Conservation (phyloP, 2,329 filamentous ascomycete genomes). For the Aspergillus piperis region DNA sequence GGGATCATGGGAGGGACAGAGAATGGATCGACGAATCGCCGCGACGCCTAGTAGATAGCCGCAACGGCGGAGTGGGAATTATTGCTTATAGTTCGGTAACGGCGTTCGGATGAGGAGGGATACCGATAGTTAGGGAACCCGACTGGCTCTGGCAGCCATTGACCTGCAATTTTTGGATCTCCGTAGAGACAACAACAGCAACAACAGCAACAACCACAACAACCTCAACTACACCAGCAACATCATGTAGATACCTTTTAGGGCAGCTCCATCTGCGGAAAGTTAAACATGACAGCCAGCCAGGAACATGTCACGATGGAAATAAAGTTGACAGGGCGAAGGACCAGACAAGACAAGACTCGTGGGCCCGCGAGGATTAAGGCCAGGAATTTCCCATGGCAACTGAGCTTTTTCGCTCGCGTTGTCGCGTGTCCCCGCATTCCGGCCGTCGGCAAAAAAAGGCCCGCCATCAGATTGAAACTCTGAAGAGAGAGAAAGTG, state of each 20-base stretch:
- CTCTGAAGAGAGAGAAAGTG: too few relatives aligned
- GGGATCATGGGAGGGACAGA: conserved; percentile 61
- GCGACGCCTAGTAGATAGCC: conserved; percentile 16
- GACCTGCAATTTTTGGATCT: too few relatives aligned
- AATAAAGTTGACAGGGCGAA: conserved; percentile 1
- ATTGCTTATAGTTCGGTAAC: neutral
- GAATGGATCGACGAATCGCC: conserved; percentile 29
- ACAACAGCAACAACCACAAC: too few relatives aligned
- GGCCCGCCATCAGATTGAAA: conserved; percentile 17
- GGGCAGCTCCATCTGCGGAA: too few relatives aligned
- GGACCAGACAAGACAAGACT: neutral
- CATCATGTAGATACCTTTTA: too few relatives aligned
- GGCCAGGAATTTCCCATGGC: conserved; percentile 2
- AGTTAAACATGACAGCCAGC: neutral
- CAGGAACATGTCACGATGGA: neutral
- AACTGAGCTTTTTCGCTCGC: conserved; percentile 4
- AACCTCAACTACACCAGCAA: too few relatives aligned
- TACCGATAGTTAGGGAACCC: neutral
- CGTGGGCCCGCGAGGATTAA: neutral
- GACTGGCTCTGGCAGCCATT: conserved; percentile 5
- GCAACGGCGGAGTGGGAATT: neutral
- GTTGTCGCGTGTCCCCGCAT: conserved; percentile 28
- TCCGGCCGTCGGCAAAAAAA: conserved; percentile 19
- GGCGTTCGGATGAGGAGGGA: conserved; percentile 2
- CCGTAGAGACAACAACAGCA: too few relatives aligned